Percentiles rank a stretch among this genome's conserved stretches.
Conservation (phyloP, 2,329 filamentous ascomycete species). For the Xylaria arbuscula region DNA sequence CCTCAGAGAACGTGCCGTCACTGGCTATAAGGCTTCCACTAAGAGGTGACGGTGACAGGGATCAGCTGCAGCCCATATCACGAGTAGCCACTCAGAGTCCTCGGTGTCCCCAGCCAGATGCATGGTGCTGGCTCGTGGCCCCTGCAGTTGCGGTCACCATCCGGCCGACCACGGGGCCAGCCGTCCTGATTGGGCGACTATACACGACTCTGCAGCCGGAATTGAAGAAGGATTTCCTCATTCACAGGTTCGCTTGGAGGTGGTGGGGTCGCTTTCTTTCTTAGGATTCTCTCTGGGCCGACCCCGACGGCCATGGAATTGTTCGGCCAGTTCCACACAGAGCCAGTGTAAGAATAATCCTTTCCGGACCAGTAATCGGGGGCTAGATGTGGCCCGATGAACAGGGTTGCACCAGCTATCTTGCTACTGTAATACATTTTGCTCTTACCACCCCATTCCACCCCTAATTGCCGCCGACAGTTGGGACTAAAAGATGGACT, state of each 20-base stretch:
- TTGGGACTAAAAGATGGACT: not conserved
- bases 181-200: slow-evolving; percentile 31
- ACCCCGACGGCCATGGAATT: slow-evolving; percentile 14
- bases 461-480: not conserved
- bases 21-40: slow-evolving; percentile 28
- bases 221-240: slow-evolving; percentile 26
- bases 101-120: slow-evolving; percentile 18
- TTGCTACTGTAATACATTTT: not conserved
- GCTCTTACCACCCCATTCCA: not conserved
- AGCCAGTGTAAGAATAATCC: not conserved
- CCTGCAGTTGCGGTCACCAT: slow-evolving; percentile 19
- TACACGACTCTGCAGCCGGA: slow-evolving; percentile 9
- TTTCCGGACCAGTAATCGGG: slow-evolving; percentile 2
- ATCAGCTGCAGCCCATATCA: slow-evolving; percentile 30
- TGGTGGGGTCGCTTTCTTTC: slow-evolving; percentile 23
- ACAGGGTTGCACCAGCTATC: not conserved
- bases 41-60: slow-evolving; percentile 36
- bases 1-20: slow-evolving; percentile 32
- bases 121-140: slow-evolving; percentile 14
- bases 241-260: slow-evolving; percentile 20
- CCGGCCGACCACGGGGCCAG: slow-evolving; percentile 19
- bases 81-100: slow-evolving; percentile 30
- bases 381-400: slow-evolving; percentile 15
- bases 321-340: slow-evolving; percentile 25
- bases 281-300: slow-evolving; percentile 17